A percentile compares a stretch with the other conserved stretches of the same genome.
Conservation (phyloP, 345 rosid species). For the Salix exigua region DNA sequence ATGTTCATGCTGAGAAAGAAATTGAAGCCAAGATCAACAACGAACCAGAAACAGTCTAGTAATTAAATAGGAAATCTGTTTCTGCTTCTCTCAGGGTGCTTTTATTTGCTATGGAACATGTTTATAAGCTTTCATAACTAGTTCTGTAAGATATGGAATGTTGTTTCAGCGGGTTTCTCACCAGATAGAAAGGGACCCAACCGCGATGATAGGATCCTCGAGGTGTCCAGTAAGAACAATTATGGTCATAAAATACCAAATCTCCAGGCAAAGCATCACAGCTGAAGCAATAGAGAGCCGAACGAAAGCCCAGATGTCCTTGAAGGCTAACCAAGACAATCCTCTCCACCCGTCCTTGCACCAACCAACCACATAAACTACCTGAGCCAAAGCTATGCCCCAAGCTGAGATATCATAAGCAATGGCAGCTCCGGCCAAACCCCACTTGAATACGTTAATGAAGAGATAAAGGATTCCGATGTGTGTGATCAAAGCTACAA, state of each 20-base stretch:
- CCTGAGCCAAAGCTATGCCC: constrained; percentile 65
- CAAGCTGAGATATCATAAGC: constrained; percentile 74
- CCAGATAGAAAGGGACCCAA: constrained; percentile 95
- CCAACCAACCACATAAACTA: constrained; percentile 75
- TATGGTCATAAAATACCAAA: constrained; percentile 94
- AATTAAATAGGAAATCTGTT: neutral
- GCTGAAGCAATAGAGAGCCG: constrained; percentile 90
- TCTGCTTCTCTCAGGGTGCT: neutral
- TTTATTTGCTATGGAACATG: neutral
- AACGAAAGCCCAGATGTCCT: constrained; percentile 74
- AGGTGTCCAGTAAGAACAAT: constrained; percentile 96
- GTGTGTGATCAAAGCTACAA: constrained; percentile 52
- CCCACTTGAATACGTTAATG: constrained; percentile 63
- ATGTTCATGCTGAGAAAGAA: constrained; percentile 75
- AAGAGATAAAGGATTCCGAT: constrained; percentile 47
- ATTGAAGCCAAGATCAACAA: neutral
- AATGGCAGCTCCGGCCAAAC: constrained; percentile 71
- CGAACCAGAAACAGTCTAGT: neutral
- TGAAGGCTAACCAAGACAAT: constrained; percentile 78
- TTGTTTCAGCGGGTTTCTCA: constrained; percentile 9
- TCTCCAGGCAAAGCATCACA: constrained; percentile 90
- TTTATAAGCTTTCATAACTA: neutral
- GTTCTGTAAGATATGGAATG: neutral
- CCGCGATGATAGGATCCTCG: constrained; percentile 72
- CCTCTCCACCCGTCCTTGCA: constrained; percentile 87